Evolutionary conservation across 2,329 filamentous ascomycete species (phyloP).

Genomic region (Alternaria viburni): DNA sequence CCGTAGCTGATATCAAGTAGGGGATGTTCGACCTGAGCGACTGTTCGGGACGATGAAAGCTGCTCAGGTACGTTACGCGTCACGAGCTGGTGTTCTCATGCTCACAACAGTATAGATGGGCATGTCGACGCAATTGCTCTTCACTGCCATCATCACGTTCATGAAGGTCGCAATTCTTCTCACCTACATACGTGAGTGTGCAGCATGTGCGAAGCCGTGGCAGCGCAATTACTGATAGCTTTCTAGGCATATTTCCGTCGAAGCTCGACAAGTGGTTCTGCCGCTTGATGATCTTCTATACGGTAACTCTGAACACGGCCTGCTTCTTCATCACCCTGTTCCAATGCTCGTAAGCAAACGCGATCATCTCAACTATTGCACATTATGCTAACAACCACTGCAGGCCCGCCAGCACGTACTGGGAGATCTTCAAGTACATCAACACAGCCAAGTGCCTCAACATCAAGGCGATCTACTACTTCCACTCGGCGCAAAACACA

Average conservation of each 20-base stretch:
- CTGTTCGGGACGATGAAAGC: constrained; percentile 21
- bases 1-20: constrained; percentile 10
- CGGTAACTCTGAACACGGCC: constrained; percentile 21
- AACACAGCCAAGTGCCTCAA: constrained; percentile 28
- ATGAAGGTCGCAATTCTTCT: constrained; percentile 38
- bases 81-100: too few relatives aligned
- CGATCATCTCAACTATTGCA: neutral
- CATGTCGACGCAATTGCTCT: constrained; percentile 31
- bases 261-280: constrained; percentile 39
- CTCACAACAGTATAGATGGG: constrained; percentile 25
- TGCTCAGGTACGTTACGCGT: constrained; percentile 19
- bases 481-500: constrained; percentile 30
- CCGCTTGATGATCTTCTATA: constrained; percentile 30
- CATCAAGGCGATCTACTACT: constrained; percentile 33
- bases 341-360: constrained; percentile 34
- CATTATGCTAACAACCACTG: neutral
- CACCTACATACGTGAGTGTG: constrained; percentile 24
- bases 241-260: constrained; percentile 33
- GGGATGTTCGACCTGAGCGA: constrained; percentile 28
- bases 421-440: constrained; percentile 34
- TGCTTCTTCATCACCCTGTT: constrained; percentile 36
- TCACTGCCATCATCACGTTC: constrained; percentile 29
- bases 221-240: neutral
- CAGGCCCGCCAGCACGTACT: constrained; percentile 30
- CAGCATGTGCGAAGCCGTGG: neutral